Conservation (phyloP, 163 green algal species). For the Trebouxia gelatinosa region DNA sequence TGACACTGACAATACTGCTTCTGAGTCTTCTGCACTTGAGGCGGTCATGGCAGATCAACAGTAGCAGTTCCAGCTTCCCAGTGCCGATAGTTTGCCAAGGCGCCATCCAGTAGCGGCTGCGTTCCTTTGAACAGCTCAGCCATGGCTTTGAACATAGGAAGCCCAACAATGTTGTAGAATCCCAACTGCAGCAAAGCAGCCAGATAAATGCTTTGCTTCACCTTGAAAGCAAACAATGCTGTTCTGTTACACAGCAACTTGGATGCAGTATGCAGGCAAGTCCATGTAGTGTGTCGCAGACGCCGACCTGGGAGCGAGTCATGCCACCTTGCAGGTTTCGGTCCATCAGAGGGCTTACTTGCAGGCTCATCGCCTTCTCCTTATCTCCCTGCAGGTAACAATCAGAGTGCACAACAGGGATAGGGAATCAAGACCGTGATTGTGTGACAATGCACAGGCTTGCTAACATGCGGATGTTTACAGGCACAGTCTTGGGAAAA, state of each 20-base stretch:
- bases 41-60: background rate
- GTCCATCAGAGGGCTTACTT: slow-evolving; percentile 22
- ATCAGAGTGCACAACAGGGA: background rate
- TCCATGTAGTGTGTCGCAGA: too few species aligned
- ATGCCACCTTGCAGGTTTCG: slow-evolving; percentile 32
- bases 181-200: slow-evolving; percentile 24
- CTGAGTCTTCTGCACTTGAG: too few species aligned
- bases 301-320: slow-evolving; percentile 22
- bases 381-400: slow-evolving; percentile 32
- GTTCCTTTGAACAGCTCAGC: slow-evolving; percentile 24
- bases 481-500: too few species aligned
- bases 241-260: too few species aligned
- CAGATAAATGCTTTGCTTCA: too few species aligned
- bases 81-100: slow-evolving; percentile 27
- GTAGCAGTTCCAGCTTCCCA: slow-evolving; percentile 2
- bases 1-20: too few species aligned
- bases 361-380: background rate
- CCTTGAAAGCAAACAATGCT: too few species aligned
- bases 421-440: background rate
- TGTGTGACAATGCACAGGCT: background rate
- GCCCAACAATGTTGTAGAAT: slow-evolving; percentile 33
- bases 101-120: slow-evolving; percentile 29
- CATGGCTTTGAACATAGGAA: slow-evolving; percentile 32
- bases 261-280: too few species aligned
- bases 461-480: too few species aligned